A percentile compares a stretch with the other conserved stretches of the same genome.
These are phyloP conservation scores for Wallacemonas sp. DNA, from an alignment of 208 protist genomes.

Conservation along the genomic window DNA sequence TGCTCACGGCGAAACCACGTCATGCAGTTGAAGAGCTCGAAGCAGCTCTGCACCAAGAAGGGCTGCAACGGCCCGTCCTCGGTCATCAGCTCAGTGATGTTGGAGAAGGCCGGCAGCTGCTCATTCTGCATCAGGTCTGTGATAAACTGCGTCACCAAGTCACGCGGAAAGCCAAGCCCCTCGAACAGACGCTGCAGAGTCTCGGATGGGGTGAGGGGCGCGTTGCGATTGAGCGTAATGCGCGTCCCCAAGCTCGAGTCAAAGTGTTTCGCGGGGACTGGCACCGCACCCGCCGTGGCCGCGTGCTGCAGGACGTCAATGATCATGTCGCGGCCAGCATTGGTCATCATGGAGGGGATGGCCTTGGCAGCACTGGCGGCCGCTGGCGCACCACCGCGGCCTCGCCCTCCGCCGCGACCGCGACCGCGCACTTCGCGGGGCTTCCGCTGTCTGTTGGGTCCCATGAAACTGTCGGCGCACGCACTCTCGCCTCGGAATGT, in stretches of 20 bases:
- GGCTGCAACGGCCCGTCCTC: slow-evolving; percentile 63
- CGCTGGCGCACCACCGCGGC: slow-evolving; percentile 22
- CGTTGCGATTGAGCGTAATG: slow-evolving; percentile 83
- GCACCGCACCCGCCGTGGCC: slow-evolving; percentile 73
- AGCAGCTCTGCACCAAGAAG: slow-evolving; percentile 81
- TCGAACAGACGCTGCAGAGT: slow-evolving; percentile 78
- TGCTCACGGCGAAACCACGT: slow-evolving; percentile 65
- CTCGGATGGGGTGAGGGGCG: slow-evolving; percentile 65
- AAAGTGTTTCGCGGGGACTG: slow-evolving; percentile 88
- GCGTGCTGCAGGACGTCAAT: slow-evolving; percentile 90
- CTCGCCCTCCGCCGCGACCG: slow-evolving; percentile 36
- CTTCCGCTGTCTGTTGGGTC: slow-evolving; percentile 78
- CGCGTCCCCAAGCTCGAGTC: slow-evolving; percentile 49
- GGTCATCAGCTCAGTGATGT: slow-evolving; percentile 61
- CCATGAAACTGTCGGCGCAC: slow-evolving; percentile 32
- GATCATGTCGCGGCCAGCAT: slow-evolving; percentile 72
- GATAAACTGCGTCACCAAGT: slow-evolving; percentile 79
- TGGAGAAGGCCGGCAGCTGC: slow-evolving; percentile 52
- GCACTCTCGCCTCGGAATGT: no score
- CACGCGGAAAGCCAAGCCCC: slow-evolving; percentile 84
- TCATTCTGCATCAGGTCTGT: slow-evolving; percentile 58
- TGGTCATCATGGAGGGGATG: slow-evolving; percentile 74
- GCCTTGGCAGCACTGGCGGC: slow-evolving; percentile 17
- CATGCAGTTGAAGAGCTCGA: slow-evolving; percentile 88
- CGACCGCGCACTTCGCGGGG: slow-evolving; percentile 32